Evolutionary conservation across 805 yeast species (phyloP).

Genomic region (Wickerhamiella hasegawae): DNA sequence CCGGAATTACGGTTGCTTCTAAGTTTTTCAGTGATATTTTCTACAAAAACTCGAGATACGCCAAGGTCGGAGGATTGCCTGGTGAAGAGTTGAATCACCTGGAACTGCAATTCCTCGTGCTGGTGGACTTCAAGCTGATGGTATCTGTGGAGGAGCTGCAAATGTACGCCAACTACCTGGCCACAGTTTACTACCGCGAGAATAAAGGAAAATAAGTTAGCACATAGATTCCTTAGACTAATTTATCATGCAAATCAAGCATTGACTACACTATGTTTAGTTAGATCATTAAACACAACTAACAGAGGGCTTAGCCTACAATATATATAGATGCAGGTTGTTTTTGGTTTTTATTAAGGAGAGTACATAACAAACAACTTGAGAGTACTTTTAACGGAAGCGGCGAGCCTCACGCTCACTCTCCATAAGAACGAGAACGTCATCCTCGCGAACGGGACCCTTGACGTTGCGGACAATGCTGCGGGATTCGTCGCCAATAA

Average conservation of each 20-base stretch:
- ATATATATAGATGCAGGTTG: constrained; percentile 1
- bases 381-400: constrained; percentile 24
- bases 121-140: constrained; percentile 75
- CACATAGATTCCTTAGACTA: too few species aligned
- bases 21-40: constrained; percentile 90
- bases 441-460: constrained; percentile 97
- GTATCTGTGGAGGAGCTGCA: constrained; percentile 84
- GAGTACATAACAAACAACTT: neutral
- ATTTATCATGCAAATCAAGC: too few species aligned
- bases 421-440: constrained; percentile 97
- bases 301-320: neutral
- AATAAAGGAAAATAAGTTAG: too few species aligned
- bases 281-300: too few species aligned
- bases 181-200: too few species aligned
- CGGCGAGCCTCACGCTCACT: constrained; percentile 95
- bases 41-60: constrained; percentile 86
- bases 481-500: constrained; percentile 89
- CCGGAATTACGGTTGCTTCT: constrained; percentile 90
- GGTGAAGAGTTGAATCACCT: constrained; percentile 67
- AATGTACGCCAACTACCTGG: constrained; percentile 67
- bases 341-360: neutral
- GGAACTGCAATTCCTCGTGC: constrained; percentile 72
- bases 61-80: constrained; percentile 87
- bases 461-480: constrained; percentile 94
- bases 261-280: too few species aligned